phyloP scores from a whole-genome alignment of 1,284 basidiomycete genomes.

The Papiliotrema flavescens region DNA sequence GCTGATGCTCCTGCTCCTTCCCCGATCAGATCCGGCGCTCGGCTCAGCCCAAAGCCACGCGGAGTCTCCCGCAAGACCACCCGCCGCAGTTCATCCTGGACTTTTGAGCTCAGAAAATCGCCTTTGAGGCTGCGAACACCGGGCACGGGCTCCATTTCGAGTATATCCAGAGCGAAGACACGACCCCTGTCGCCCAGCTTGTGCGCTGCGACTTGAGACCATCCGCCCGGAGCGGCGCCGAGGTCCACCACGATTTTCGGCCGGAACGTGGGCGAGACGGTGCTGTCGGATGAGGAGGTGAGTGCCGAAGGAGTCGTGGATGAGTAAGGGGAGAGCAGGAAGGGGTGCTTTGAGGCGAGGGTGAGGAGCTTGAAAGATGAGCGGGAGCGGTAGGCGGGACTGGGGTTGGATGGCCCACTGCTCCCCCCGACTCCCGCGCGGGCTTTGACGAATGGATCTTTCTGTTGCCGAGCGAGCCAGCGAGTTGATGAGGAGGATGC shows the following conservation, averaged over 20 bases:
- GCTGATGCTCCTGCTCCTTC: background rate
- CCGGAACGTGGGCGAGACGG: background rate
- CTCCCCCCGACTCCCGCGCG: constrained; percentile 5
- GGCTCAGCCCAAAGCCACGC: background rate
- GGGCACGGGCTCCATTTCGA: constrained; percentile 62
- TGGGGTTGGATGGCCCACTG: background rate
- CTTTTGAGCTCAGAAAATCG: constrained; percentile 66
- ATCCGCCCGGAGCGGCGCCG: constrained; percentile 81
- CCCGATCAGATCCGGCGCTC: background rate
- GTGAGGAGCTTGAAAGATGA: constrained; percentile 73
- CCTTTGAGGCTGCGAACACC: constrained; percentile 67
- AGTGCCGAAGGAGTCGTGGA: no score
- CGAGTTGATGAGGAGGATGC: constrained; percentile 33
- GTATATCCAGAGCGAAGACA: constrained; percentile 70
- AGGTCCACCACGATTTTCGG: constrained; percentile 65
- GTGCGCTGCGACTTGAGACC: constrained; percentile 71
- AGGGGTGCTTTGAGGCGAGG: constrained; percentile 31
- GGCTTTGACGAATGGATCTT: constrained; percentile 44
- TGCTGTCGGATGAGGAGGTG: background rate
- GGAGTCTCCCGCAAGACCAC: background rate
- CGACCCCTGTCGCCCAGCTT: constrained; percentile 35
- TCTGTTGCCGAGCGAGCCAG: constrained; percentile 45
- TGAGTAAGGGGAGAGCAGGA: constrained; percentile 51
- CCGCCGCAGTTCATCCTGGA: constrained; percentile 52
- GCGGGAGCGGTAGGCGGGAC: constrained; percentile 61